Evolutionary conservation across 73 alveolate species (phyloP), one percentile per base, ranked within the genome.

Genomic region (Paraurostyla sp.): DNA sequence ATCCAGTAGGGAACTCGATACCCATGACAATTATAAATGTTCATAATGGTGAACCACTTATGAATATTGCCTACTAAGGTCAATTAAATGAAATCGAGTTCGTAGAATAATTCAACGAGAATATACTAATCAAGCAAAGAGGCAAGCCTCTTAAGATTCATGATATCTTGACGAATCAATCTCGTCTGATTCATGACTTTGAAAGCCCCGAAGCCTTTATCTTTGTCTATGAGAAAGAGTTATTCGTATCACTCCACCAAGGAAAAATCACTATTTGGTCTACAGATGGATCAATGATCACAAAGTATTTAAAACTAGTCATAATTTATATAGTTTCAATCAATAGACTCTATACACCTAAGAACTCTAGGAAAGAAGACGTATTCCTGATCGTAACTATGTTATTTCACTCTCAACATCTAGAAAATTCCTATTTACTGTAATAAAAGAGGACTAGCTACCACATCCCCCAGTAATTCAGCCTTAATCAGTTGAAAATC

Each of bases 171-270:
- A 58, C 90, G 18, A 49, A 38, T 25, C 35, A 54, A 51, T 40
- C 91, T 0, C n/a, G n/a, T 38, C 22, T 40, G 32, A 59, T 88
- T 0, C 0, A 30, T 16, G 23, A 76, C 38, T 76, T 88, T 30
- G 90, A 76, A 13, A 52, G 90, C 59, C 94, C 94, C 22, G 94
- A 88, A 18, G 94, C 94, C 40, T 88, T 88, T 48, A 76, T 88
- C 29, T 88, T 88, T 60, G 78, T 88, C 15, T 88, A 88, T 57
- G 94, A 88, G 58, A 88, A 76, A 33, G 94, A 88, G 33, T 45
- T 51, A 45, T 73, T 88, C 50, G 84, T 88, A 16, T 36, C 82
- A 22, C 68, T 88, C 43, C 23, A 50, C 7, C 81, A 88, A 11
- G 94, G 94, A n/a, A 52, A 59, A 56, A 36, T 88, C 7, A 33